Base-by-base conservation (phyloP, 345 rosid genomes). In the Rhodamnia rubescens region DNA sequence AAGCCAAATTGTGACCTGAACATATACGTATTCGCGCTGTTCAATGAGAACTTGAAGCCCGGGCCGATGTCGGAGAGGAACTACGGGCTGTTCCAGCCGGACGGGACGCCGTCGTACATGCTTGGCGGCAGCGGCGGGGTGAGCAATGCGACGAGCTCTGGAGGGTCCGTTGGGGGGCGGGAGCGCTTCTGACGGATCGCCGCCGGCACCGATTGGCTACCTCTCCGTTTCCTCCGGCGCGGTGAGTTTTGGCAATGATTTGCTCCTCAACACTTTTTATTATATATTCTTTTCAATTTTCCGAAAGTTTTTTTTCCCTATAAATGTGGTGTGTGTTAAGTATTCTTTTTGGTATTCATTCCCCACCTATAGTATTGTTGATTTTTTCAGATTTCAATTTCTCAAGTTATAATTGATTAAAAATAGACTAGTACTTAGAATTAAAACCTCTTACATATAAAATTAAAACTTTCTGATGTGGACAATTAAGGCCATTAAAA, bases 1-100 rank as follows among this genome's bases (percentile, higher is more conserved):
- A 90, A 87, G 61, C 94, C 93, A 2, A 83, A 42, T 18, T 22
- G 27, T 12, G 89, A 88, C n/a, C 52, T 90, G 52, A 91, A 88
- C 58, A 88, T 88, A 36, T 89, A 86, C 22, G 89, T 92, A 11
- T 92, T 91, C 58, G 92, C 94, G 47, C 74, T 92, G 83, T 92
- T 91, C 69, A 92, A 92, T 50, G 94, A 92, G 90, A 89, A 92
- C 85, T 64, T 90, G 92, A 92, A 92, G 88, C 88, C 92, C 18
- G 92, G 94, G 29, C 92, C 92, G 9, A 61, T 87, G 4, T 92
- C 94, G 18, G 93, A 92, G 91, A 87, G 91, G 87, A 88, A 92
- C 61, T 92, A 89, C 54, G 94, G 92, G 22, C 85, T 92, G 54
- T 91, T 92, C 61, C 87, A 89, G 84, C 94, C 93, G 10, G 94